These are phyloP conservation scores for Xanthoconium purpureum DNA, from an alignment of 768 basidiomycete genomes.

Conservation along the genomic window DNA sequence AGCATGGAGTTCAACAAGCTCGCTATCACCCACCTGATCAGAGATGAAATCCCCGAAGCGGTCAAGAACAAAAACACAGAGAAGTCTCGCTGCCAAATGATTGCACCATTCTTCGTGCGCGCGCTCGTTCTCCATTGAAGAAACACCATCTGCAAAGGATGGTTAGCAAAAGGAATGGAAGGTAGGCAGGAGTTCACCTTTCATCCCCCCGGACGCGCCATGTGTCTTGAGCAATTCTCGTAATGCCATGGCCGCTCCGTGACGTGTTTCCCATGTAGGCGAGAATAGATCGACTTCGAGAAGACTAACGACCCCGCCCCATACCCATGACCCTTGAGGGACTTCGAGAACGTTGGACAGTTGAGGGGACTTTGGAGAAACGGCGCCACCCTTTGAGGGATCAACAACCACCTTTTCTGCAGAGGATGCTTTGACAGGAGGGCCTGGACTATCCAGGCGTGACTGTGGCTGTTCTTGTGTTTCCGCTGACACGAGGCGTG, in stretches of 20 bases:
- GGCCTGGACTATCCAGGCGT: conserved; percentile 56
- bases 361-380: conserved; percentile 73
- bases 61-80: conserved; percentile 90
- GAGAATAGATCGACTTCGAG: conserved; percentile 83
- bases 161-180: background rate
- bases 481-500: conserved; percentile 68
- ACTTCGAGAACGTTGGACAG: conserved; percentile 78
- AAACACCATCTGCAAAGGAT: conserved; percentile 45
- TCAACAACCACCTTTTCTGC: conserved; percentile 73
- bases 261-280: conserved; percentile 88
- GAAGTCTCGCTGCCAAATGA: conserved; percentile 76
- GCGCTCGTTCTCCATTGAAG: conserved; percentile 55
- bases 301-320: conserved; percentile 78
- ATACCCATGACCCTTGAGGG: conserved; percentile 72
- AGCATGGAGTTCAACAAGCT: background rate
- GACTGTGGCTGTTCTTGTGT: conserved; percentile 49
- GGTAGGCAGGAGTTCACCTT: conserved; percentile 36
- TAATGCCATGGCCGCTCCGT: conserved; percentile 89
- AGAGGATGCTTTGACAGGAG: conserved; percentile 35
- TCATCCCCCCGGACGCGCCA: conserved; percentile 80
- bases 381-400: conserved; percentile 80
- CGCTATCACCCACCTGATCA: conserved; percentile 58
- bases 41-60: conserved; percentile 98
- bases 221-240: conserved; percentile 85
- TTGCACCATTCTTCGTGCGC: conserved; percentile 89